Evolutionary conservation across 345 rosid genomes (phyloP), one percentile per base, ranked within the genome.

Genomic region (Psidium friedrichsthalianum): DNA sequence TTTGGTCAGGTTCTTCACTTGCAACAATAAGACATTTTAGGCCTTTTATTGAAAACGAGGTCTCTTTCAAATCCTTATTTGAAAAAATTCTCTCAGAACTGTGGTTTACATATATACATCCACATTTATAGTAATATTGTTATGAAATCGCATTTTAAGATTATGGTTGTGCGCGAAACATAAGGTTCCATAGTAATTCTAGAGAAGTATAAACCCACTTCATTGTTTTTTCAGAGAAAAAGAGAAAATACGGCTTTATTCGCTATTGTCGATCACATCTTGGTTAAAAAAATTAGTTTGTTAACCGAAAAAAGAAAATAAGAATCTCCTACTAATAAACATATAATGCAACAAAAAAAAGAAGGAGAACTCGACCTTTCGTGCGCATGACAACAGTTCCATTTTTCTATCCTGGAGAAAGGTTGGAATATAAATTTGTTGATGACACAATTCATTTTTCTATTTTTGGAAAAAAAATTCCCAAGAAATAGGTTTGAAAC

Each of bases 291-390:
- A 59, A 27, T 13, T 59, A 13, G 74, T 27, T 27, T 36, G 36
- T 59, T 27, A 59, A 58, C 69, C 69, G 12, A n/a, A 59, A 12
- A 59, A 59, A 59, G 2, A 32, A 59, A 0, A 24, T n/a, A 1
- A 59, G 20, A 59, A 59, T 59, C 36, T 59, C 36, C 36, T n/a
- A 6, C 36, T 2, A 12, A 59, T 7, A 12, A n/a, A 59, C 32
- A 57, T 57, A 57, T 11, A 58, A n/a, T n/a, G 69, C 32, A 57
- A 25, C 25, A 11, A 25, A 6, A 12, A 58, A 1, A 12, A 6
- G 2, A 6, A 3, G 36, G 7, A 59, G 7, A 59, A n/a, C 4
- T 13, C 20, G 4, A 6, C 14, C 0, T 16, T 8, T 47, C 0
- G 49, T 8, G 8, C 49, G 49, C 8, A 6, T 44, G 49, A 40